phyloP scores from a whole-genome alignment of 2,329 filamentous ascomycete species.

The Bipolaris gigantea region DNA sequence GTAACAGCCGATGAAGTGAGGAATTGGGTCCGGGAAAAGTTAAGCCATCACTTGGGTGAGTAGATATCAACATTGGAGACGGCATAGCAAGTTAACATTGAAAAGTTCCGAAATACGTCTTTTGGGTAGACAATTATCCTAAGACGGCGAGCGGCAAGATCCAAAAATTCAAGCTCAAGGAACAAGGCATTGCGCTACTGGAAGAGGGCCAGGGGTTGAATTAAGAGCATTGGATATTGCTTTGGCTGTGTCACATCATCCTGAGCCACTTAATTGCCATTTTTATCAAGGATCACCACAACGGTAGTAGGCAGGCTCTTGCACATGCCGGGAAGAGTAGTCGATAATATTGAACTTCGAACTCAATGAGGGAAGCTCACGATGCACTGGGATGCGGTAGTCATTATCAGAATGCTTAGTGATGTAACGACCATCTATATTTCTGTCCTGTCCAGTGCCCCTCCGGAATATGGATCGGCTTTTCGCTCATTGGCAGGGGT shows the following conservation, averaged over 20 bases:
- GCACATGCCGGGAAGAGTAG: no score
- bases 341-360: no score
- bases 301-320: no score
- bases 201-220: slow-evolving; percentile 27
- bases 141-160: slow-evolving; percentile 98
- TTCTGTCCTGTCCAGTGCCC: neutral
- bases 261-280: neutral
- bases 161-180: slow-evolving; percentile 85
- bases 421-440: neutral
- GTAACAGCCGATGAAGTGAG: slow-evolving; percentile 64
- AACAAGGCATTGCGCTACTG: slow-evolving; percentile 55
- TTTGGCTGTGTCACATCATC: no score
- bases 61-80: slow-evolving; percentile 8
- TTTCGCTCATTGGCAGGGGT: neutral
- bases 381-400: neutral
- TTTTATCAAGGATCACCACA: neutral
- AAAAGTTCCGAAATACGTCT: slow-evolving; percentile 76
- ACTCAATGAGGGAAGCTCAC: neutral
- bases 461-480: no score
- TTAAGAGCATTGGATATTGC: neutral
- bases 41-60: slow-evolving; percentile 71
- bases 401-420: neutral
- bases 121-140: slow-evolving; percentile 81
- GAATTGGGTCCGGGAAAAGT: slow-evolving; percentile 68
- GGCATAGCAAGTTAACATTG: neutral